Evolutionary conservation across 2,329 filamentous ascomycete genomes (phyloP).

Genomic region (Acephala macrosclerotiorum): DNA sequence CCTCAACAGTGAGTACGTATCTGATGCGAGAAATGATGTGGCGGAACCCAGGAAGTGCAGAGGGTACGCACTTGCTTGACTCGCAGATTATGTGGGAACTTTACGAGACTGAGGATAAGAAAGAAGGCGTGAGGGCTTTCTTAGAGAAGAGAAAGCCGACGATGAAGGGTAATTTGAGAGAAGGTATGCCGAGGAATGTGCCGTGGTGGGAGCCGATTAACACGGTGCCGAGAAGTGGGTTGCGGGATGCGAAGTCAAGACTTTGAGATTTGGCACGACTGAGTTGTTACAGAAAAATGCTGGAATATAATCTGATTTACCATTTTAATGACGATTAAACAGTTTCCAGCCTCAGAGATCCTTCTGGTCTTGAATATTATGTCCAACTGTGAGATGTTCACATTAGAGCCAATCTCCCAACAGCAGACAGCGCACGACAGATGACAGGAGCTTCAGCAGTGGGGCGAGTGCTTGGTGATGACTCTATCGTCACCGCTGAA

Average conservation of each 20-base stretch:
- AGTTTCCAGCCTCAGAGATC: no score
- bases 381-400: background rate
- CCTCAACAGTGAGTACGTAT: conserved; percentile 66
- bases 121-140: conserved; percentile 59
- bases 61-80: conserved; percentile 74
- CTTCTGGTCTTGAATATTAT: no score
- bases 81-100: conserved; percentile 66
- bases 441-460: background rate
- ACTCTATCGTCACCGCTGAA: background rate
- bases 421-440: background rate
- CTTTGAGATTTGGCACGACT: no score
- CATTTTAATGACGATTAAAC: no score
- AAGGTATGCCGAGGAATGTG: conserved; percentile 59
- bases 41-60: conserved; percentile 61
- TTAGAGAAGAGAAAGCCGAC: conserved; percentile 63
- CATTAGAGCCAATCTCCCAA: background rate
- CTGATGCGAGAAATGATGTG: conserved; percentile 77
- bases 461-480: background rate
- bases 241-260: no score
- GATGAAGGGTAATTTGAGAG: conserved; percentile 60
- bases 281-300: no score
- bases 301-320: no score
- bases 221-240: no score
- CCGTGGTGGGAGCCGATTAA: conserved; percentile 60
- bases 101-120: conserved; percentile 61